phyloP scores from a whole-genome alignment of 495 filamentous ascomycete genomes.

The Penicillium canescens region DNA sequence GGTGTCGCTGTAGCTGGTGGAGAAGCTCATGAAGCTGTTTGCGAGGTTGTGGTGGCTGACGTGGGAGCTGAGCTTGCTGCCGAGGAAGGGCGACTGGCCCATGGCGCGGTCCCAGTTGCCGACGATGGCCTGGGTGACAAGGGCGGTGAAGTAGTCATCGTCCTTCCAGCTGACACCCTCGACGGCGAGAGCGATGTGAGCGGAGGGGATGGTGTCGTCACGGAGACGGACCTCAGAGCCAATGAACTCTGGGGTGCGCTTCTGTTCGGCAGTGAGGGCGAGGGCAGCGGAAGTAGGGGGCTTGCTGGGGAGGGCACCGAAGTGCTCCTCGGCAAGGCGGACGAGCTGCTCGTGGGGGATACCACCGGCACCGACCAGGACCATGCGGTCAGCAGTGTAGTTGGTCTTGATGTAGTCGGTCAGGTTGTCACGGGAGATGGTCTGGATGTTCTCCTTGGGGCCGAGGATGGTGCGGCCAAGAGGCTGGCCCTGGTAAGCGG shows the following conservation, averaged over 20 bases:
- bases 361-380: conserved; percentile 92
- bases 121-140: conserved; percentile 97
- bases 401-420: conserved; percentile 97
- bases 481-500: conserved; percentile 93
- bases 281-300: conserved; percentile 69
- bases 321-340: conserved; percentile 95
- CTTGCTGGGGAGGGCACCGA: conserved; percentile 70
- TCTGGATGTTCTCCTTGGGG: conserved; percentile 96
- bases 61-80: conserved; percentile 93
- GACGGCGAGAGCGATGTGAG: conserved; percentile 97
- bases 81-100: conserved; percentile 93
- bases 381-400: conserved; percentile 99
- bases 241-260: conserved; percentile 88
- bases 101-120: conserved; percentile 99
- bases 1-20: conserved; percentile 98
- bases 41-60: conserved; percentile 91
- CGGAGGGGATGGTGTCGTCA: conserved; percentile 93
- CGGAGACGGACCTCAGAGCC: conserved; percentile 93
- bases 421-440: conserved; percentile 88
- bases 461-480: conserved; percentile 97
- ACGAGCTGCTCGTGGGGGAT: conserved; percentile 93
- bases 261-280: conserved; percentile 66
- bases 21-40: conserved; percentile 99
- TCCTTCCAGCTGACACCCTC: conserved; percentile 99
- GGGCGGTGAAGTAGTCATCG: conserved; percentile 96